Evolutionary conservation across 768 basidiomycete genomes (phyloP), one percentile per base, ranked within the genome.

Genomic region (Termitomyces sp.): DNA sequence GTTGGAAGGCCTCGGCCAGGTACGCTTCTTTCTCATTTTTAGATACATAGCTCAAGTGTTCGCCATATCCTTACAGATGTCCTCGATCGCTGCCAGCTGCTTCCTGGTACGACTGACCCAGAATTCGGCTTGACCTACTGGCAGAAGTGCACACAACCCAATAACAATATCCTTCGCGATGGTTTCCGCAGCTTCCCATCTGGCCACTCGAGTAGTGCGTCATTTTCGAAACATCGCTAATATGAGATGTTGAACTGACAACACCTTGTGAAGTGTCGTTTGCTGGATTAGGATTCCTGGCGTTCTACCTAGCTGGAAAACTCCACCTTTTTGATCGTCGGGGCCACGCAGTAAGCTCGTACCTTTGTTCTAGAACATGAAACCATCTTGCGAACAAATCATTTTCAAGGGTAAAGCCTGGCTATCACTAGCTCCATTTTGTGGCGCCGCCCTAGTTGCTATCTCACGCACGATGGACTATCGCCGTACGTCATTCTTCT

Each of bases 131-230:
- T 98, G 8, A 84, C 86, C 0, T 84, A 78, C n/a, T 82, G 79
- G 53, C 78, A 81, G 5, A 85, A 96, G 54, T 99, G 97, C 71
- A 92, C 91, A 1, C 87, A 88, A 64, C 77, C 82, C 5, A 73
- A 90, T 61, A 64, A 69, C 18, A 61, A 66, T 8, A 79, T 86
- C 28, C 70, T 94, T 62, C 73, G 77, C 29, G 92, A 96, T 72
- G 95, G 94, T 1, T 98, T 92, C 76, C 82, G 90, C 64, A 94
- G 92, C 67, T 97, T 98, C 70, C 89, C 88, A 15, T 92, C 90
- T 54, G 95, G 95, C 1, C 94, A 97, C 72, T 87, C 92, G 3
- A 93, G 91, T 63, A 60, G 93, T 94, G 72, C 51, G 88, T 74
- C 15, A 37, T 29, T 44, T 34, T 7, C 16, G 24, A 4, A n/a